These are phyloP conservation scores for Venturia aucupariae DNA, from an alignment of 2,329 filamentous ascomycete species.

Conservation along the genomic window DNA sequence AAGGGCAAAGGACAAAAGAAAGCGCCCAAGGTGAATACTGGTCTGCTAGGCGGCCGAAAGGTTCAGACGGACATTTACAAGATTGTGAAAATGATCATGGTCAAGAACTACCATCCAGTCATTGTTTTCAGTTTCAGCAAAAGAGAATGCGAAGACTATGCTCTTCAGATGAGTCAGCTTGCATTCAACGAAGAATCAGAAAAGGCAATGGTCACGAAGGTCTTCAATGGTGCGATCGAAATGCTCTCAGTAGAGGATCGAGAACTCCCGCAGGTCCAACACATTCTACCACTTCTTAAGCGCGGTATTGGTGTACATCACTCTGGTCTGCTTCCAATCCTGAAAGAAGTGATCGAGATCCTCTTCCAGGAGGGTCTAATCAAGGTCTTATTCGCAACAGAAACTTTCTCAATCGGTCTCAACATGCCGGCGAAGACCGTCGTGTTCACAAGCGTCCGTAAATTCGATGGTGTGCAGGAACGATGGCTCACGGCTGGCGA, in stretches of 20 bases:
- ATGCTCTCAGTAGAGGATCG: conserved; percentile 88
- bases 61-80: conserved; percentile 82
- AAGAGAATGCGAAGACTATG: conserved; percentile 85
- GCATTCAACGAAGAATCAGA: conserved; percentile 96
- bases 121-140: conserved; percentile 99
- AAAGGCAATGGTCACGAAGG: conserved; percentile 86
- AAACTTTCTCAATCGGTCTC: conserved; percentile 95
- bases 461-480: conserved; percentile 76
- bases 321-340: conserved; percentile 84
- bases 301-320: conserved; percentile 96
- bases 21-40: conserved; percentile 63
- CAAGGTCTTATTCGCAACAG: conserved; percentile 95
- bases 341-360: conserved; percentile 98
- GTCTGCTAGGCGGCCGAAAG: conserved; percentile 50
- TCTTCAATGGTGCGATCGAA: conserved; percentile 88
- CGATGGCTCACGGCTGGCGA: conserved; percentile 89
- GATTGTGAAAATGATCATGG: conserved; percentile 98
- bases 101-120: conserved; percentile 93
- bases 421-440: conserved; percentile 99
- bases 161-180: conserved; percentile 74
- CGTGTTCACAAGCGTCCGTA: conserved; percentile 94
- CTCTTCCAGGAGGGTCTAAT: conserved; percentile 96
- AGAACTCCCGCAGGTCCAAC: conserved; percentile 76
- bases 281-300: conserved; percentile 79
- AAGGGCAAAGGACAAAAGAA: conserved; percentile 80